phyloP scores from a whole-genome alignment of 257 asterid species.

The Mentha longifolia region DNA sequence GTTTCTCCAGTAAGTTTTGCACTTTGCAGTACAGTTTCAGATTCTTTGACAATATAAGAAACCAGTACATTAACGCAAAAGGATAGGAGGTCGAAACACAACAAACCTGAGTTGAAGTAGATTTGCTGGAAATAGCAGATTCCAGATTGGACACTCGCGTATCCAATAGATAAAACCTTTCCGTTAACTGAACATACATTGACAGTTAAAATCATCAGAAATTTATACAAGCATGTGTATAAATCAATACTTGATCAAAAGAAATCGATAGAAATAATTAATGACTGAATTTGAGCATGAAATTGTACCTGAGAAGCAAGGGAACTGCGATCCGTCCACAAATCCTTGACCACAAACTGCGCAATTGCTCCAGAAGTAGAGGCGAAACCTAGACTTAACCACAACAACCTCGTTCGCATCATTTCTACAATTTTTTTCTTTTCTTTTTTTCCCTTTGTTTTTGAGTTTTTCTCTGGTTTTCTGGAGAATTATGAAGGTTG shows the following conservation, averaged over 20 bases:
- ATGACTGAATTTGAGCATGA: background rate
- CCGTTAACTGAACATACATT: conserved; percentile 46
- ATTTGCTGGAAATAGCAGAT: conserved; percentile 35
- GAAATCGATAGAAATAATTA: background rate
- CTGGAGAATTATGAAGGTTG: conserved; percentile 3
- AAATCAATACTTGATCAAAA: background rate
- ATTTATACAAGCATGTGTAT: background rate
- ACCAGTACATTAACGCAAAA: background rate
- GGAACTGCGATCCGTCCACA: conserved; percentile 55
- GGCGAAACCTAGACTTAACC: conserved; percentile 66
- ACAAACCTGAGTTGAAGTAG: conserved; percentile 47
- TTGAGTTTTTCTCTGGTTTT: background rate
- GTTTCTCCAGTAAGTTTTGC: background rate
- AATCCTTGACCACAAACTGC: conserved; percentile 62
- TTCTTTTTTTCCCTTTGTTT: background rate
- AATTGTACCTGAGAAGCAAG: conserved; percentile 51
- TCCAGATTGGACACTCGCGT: conserved; percentile 69
- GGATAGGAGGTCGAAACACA: background rate
- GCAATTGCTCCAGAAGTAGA: conserved; percentile 61
- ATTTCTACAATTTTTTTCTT: no score
- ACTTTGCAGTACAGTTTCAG: conserved; percentile 14
- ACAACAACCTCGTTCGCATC: conserved; percentile 62
- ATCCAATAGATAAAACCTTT: conserved; percentile 49
- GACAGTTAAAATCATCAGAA: background rate
- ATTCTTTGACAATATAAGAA: background rate